Evolutionary conservation across 148 eudicot genomes (phyloP).

Genomic region (Pouteria glomerata): DNA sequence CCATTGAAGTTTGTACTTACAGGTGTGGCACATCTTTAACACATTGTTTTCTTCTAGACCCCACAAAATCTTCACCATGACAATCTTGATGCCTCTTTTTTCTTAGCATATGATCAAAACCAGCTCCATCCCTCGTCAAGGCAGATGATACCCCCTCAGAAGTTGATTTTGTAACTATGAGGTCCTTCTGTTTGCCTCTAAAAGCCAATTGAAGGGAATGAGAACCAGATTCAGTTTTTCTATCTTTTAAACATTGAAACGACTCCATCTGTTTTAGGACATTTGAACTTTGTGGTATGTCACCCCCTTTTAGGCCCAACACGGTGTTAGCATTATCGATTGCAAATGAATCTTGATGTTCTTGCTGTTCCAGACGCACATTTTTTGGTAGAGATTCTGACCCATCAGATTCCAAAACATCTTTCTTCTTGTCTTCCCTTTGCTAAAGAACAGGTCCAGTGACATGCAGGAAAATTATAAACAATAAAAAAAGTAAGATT

Average conservation of each 20-base stretch:
- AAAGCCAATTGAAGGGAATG: slow-evolving; percentile 11
- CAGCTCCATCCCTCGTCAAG: slow-evolving; percentile 12
- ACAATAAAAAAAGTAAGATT: neutral
- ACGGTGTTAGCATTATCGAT: slow-evolving; percentile 10
- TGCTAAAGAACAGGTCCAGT: slow-evolving; percentile 15
- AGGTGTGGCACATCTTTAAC: slow-evolving; percentile 3
- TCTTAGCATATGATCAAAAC: slow-evolving; percentile 6
- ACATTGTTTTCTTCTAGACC: neutral
- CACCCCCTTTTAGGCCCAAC: slow-evolving; percentile 10
- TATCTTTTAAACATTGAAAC: slow-evolving; percentile 14
- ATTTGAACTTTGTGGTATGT: slow-evolving; percentile 15
- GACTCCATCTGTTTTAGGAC: slow-evolving; percentile 14
- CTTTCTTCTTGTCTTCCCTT: slow-evolving; percentile 27
- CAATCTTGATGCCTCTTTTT: slow-evolving; percentile 12
- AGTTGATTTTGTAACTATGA: slow-evolving; percentile 14
- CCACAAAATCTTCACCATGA: neutral
- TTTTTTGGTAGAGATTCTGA: slow-evolving; percentile 37
- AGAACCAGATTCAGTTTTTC: slow-evolving; percentile 18
- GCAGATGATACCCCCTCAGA: slow-evolving; percentile 25
- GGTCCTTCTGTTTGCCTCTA: slow-evolving; percentile 32
- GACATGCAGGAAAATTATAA: neutral
- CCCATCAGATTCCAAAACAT: slow-evolving; percentile 9
- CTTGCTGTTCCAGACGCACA: slow-evolving; percentile 18
- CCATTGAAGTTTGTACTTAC: slow-evolving; percentile 15
- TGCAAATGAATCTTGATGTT: slow-evolving; percentile 34